Evolutionary conservation across 192 early-diverging fungal species (phyloP).

Genomic region (Backusella morwellensis): DNA sequence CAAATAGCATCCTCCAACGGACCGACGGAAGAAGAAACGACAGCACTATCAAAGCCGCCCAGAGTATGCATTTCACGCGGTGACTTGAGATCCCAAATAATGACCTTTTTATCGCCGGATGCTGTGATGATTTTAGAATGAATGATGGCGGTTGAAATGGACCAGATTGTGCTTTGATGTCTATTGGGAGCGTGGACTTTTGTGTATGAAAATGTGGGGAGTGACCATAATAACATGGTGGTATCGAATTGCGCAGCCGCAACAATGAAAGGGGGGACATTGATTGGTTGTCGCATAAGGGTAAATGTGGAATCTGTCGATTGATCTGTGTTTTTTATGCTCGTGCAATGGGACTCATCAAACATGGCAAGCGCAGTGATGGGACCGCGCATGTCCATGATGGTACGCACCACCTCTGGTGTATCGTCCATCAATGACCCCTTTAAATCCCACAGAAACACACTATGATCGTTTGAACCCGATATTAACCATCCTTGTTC

Average conservation of each 20-base stretch:
- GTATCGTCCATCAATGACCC: neutral
- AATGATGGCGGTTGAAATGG: constrained; percentile 8
- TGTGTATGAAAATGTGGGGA: constrained; percentile 9
- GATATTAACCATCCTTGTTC: constrained; percentile 8
- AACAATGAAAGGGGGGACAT: constrained; percentile 10
- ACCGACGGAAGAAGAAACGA: constrained; percentile 1
- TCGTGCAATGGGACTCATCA: neutral
- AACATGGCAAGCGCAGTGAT: constrained; percentile 11
- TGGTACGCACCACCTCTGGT: neutral
- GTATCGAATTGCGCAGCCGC: neutral
- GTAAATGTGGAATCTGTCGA: neutral
- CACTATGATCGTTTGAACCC: constrained; percentile 15
- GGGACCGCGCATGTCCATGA: constrained; percentile 14
- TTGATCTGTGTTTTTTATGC: neutral
- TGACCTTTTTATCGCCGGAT: constrained; percentile 11
- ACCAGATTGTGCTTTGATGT: constrained; percentile 16
- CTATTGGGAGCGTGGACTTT: constrained; percentile 10
- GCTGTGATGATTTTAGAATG: constrained; percentile 15
- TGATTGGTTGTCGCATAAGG: neutral
- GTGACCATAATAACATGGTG: constrained; percentile 1
- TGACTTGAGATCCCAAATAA: constrained; percentile 17
- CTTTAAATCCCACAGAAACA: constrained; percentile 16
- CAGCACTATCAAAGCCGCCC: constrained; percentile 21
- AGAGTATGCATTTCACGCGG: neutral
- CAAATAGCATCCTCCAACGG: constrained; percentile 10